These are phyloP conservation scores for Termitomyces sp. DNA, from an alignment of 768 basidiomycete genomes.

Conservation along the genomic window DNA sequence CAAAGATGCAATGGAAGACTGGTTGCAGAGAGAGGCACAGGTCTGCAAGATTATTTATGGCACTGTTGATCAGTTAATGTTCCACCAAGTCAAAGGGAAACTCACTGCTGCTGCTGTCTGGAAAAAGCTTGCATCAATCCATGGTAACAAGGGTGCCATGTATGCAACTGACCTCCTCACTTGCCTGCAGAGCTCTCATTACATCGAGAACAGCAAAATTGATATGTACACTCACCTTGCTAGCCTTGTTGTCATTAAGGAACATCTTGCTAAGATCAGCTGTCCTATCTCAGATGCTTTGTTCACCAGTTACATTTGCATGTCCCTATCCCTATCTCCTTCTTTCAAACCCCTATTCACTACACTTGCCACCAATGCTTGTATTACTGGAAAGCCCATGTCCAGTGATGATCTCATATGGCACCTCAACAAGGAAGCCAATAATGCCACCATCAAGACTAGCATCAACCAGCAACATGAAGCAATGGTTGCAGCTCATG, in stretches of 20 bases:
- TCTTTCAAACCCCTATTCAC: too few species aligned
- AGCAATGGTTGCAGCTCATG: too few species aligned
- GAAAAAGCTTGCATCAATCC: not conserved
- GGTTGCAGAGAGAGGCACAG: not conserved
- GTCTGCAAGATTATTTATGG: conserved; percentile 3
- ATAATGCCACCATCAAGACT: too few species aligned
- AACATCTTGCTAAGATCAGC: not conserved
- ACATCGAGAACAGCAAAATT: not conserved
- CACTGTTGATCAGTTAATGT: conserved; percentile 1
- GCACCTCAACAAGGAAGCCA: too few species aligned
- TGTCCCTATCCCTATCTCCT: too few species aligned
- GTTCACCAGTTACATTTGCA: too few species aligned
- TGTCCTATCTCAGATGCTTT: too few species aligned
- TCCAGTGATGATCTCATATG: too few species aligned
- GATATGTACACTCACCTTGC: not conserved
- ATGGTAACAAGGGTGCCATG: not conserved
- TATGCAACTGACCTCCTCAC: not conserved
- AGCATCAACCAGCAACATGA: too few species aligned
- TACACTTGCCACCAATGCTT: too few species aligned
- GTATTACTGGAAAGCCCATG: too few species aligned
- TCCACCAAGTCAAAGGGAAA: not conserved
- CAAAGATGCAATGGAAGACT: not conserved
- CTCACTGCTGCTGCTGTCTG: not conserved
- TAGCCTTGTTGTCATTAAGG: not conserved
- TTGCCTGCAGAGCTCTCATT: not conserved